Percentiles rank a stretch among this genome's conserved stretches.
Evolutionary conservation across 805 yeast genomes (phyloP).

Genomic region (Naumovozyma castellii): DNA sequence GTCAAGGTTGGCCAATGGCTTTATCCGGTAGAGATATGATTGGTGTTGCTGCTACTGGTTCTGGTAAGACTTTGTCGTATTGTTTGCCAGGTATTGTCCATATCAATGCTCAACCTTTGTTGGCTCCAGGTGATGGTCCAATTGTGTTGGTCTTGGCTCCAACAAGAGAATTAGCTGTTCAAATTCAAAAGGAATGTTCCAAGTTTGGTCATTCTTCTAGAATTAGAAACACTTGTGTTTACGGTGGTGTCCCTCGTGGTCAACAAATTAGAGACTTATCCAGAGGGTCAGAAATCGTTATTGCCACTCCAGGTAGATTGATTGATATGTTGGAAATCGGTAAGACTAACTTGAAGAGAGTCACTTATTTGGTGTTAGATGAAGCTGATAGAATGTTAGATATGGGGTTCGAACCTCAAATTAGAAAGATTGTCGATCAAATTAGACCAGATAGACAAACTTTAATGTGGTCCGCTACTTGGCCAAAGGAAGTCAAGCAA

Average conservation of each 20-base stretch:
- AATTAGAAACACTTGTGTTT: conserved; percentile 93
- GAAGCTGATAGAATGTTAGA: conserved; percentile 99
- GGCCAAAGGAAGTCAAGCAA: conserved; percentile 97
- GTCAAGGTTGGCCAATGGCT: conserved; percentile 99
- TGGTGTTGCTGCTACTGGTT: conserved; percentile 98
- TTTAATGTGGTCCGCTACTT: conserved; percentile 98
- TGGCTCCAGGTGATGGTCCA: conserved; percentile 94
- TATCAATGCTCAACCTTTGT: conserved; percentile 93
- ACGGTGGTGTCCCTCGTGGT: conserved; percentile 99
- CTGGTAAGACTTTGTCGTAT: conserved; percentile 96
- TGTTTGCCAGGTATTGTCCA: conserved; percentile 96
- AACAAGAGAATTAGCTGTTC: conserved; percentile 97
- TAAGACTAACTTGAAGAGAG: conserved; percentile 90
- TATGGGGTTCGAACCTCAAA: conserved; percentile 99
- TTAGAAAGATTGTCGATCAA: conserved; percentile 94
- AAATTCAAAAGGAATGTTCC: conserved; percentile 91
- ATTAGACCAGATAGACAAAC: conserved; percentile 99
- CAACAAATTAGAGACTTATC: conserved; percentile 93
- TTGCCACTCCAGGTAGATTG: conserved; percentile 98
- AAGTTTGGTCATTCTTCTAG: conserved; percentile 88
- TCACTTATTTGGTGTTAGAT: conserved; percentile 91
- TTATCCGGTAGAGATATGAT: conserved; percentile 96
- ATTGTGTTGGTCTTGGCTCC: conserved; percentile 93
- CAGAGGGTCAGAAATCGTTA: conserved; percentile 90
- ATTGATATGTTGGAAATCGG: conserved; percentile 94